phyloP scores from a whole-genome alignment of 306 rosid species.

The Cicer chorassanicum region DNA sequence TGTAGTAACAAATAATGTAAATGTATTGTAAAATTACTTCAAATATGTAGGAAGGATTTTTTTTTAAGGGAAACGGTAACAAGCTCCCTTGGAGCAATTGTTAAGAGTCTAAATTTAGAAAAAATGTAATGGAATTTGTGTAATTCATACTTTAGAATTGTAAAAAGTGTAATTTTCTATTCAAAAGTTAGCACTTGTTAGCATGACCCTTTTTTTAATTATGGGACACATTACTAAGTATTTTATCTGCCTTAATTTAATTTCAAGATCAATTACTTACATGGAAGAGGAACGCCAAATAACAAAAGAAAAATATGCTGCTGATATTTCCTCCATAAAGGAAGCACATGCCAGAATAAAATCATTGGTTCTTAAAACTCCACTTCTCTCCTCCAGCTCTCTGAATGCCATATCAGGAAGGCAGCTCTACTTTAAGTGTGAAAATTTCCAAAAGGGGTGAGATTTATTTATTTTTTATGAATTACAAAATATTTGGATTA shows the following conservation, averaged over 20 bases:
- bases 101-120: too few relatives aligned
- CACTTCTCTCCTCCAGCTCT: slow-evolving; percentile 67
- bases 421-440: slow-evolving; percentile 82
- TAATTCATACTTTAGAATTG: too few relatives aligned
- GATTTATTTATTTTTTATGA: slow-evolving; percentile 37
- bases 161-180: too few relatives aligned
- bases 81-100: too few relatives aligned
- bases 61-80: too few relatives aligned
- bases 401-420: slow-evolving; percentile 73
- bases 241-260: slow-evolving; percentile 27
- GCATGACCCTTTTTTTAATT: too few relatives aligned
- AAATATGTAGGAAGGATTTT: too few relatives aligned
- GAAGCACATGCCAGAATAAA: slow-evolving; percentile 74
- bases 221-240: neutral
- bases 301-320: slow-evolving; percentile 68
- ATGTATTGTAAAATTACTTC: too few relatives aligned
- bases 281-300: slow-evolving; percentile 64
- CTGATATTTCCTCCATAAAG: slow-evolving; percentile 75
- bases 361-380: slow-evolving; percentile 67
- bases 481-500: neutral
- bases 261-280: slow-evolving; percentile 29
- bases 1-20: too few relatives aligned
- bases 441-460: slow-evolving; percentile 89
- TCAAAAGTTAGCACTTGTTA: too few relatives aligned
- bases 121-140: too few relatives aligned